Conservation (phyloP, 2,329 filamentous ascomycete genomes). For the Cercospora zeina region DNA sequence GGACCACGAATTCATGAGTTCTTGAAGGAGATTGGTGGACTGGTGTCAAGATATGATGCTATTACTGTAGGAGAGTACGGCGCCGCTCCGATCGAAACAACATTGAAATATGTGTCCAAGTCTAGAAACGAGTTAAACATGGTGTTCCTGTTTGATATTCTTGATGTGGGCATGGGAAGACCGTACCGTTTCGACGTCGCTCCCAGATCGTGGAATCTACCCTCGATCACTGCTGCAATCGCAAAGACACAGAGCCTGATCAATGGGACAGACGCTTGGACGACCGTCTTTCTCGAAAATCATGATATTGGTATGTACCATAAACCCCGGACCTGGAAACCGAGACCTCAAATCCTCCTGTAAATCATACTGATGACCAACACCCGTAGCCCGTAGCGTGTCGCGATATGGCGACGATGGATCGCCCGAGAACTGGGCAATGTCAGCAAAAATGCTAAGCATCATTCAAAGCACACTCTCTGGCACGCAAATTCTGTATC, state of each 20-base stretch:
- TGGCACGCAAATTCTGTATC: slow-evolving; percentile 61
- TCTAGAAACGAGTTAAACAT: slow-evolving; percentile 62
- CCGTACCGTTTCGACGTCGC: slow-evolving; percentile 53
- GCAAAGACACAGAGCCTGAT: slow-evolving; percentile 61
- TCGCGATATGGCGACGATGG: slow-evolving; percentile 61
- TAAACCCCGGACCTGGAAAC: not conserved
- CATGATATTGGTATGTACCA: slow-evolving; percentile 59
- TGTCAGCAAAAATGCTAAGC: slow-evolving; percentile 58
- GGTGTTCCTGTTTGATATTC: slow-evolving; percentile 69
- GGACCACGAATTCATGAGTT: slow-evolving; percentile 51
- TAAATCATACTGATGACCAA: not conserved
- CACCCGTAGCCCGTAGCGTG: slow-evolving; percentile 56
- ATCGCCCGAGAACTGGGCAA: slow-evolving; percentile 48
- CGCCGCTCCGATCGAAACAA: slow-evolving; percentile 45
- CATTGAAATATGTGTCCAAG: slow-evolving; percentile 50
- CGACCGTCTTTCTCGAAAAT: slow-evolving; percentile 64
- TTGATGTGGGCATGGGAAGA: slow-evolving; percentile 50
- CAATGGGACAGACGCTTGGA: slow-evolving; percentile 61
- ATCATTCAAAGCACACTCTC: slow-evolving; percentile 23
- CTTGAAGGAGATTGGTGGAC: slow-evolving; percentile 46
- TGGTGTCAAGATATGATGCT: slow-evolving; percentile 50
- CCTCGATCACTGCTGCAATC: slow-evolving; percentile 53
- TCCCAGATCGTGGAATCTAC: slow-evolving; percentile 52
- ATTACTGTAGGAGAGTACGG: slow-evolving; percentile 54
- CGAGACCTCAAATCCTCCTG: not conserved